Evolutionary conservation across 345 rosid species (phyloP), one percentile per base, ranked within the genome.

Genomic region (Citrus australasica): DNA sequence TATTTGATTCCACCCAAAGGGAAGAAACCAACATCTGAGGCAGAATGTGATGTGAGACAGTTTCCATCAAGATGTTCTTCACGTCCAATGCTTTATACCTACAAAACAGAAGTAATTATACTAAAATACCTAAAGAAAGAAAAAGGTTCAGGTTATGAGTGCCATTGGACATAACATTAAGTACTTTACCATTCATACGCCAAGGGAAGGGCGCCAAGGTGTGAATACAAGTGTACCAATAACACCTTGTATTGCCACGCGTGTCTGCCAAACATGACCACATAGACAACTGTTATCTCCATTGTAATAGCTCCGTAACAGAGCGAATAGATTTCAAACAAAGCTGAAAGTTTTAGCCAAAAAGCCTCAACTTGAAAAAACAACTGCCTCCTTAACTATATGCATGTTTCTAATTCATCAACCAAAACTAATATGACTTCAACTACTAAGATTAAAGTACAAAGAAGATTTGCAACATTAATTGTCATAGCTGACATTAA

Each of bases 41-140:
- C 72, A 96, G 83, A 71, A 96, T 90, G 87, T 96, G 89, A 84
- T 96, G 98, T 38, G 92, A 88, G 85, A 90, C 86, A 28, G 97
- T 91, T 88, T 96, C 99, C 84, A 88, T 85, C 94, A 96, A 88
- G 83, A 96, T 92, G 85, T 96, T 96, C 92, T 96, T 96, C 86
- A 90, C 97, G 73, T 96, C 99, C 81, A 96, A 85, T n/a, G 94
- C 87, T 82, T 89, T 96, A 87, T 96, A 96, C 93, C 99, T 96
- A 80, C 37, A 76, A 56, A 81, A 22, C 56, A 53, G 48, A 66
- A 8, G 59, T 67, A 58, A 67, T 72, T 16, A 51, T 30, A 63
- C 40, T 72, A 70, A 75, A 73, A 77, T 7, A 79, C 80, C 64
- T n/a, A 59, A 48, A 51, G 51, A 48, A 64, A 68, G 67, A 55